Conservation (phyloP, 208 protist genomes). For the Acanthamoeba quina region DNA sequence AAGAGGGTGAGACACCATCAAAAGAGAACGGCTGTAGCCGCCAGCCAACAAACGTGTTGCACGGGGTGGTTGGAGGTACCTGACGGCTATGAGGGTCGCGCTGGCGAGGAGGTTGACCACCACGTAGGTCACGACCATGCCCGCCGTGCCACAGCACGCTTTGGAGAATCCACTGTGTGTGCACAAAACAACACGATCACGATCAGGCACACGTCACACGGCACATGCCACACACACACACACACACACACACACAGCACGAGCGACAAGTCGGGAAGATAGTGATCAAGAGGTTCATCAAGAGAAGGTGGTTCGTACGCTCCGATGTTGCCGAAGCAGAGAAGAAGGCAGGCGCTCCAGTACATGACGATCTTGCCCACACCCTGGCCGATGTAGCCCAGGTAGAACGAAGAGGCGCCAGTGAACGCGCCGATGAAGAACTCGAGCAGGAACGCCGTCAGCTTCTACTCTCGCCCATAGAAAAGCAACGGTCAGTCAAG, state of each 20-base stretch:
- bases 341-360: neutral
- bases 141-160: neutral
- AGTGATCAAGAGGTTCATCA: neutral
- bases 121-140: neutral
- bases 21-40: too few relatives aligned
- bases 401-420: neutral
- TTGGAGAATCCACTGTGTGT: neutral
- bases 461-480: too few relatives aligned
- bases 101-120: neutral
- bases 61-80: neutral
- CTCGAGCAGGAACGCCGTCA: slow-evolving; percentile 33
- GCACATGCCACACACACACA: too few relatives aligned
- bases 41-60: too few relatives aligned
- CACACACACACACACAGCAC: neutral
- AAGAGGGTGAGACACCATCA: too few relatives aligned
- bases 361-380: slow-evolving; percentile 14
- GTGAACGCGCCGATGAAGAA: slow-evolving; percentile 11
- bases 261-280: neutral
- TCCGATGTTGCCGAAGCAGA: slow-evolving; percentile 5
- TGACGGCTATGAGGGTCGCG: neutral
- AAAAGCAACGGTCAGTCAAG: too few relatives aligned
- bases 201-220: neutral
- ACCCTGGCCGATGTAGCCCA: slow-evolving; percentile 29
- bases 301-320: neutral
- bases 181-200: neutral